Evolutionary conservation across 352 stramenopile species (phyloP).

Genomic region (Phytopythium mirpurense): DNA sequence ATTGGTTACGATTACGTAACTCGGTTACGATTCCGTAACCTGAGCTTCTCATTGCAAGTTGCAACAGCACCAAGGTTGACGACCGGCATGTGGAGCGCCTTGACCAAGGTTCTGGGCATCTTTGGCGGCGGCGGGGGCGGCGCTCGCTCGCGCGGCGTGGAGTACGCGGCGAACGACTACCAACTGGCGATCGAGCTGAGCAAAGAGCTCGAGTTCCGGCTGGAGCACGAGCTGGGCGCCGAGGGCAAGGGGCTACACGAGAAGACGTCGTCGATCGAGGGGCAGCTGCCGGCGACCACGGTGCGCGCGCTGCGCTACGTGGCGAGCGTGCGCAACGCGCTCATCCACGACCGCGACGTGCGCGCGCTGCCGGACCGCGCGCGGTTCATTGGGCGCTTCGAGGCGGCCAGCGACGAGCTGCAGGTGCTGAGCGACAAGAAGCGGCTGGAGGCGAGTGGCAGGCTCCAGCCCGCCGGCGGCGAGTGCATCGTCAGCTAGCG

Average conservation of each 20-base stretch:
- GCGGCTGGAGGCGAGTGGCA: neutral
- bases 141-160: neutral
- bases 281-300: constrained; percentile 35
- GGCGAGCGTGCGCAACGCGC: constrained; percentile 72
- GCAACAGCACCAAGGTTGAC: no score
- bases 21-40: no score
- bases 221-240: constrained; percentile 62
- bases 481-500: no score
- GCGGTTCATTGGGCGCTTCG: constrained; percentile 60
- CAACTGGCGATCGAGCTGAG: constrained; percentile 78
- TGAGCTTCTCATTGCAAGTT: no score
- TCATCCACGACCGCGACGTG: constrained; percentile 77
- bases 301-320: constrained; percentile 71
- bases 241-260: constrained; percentile 72
- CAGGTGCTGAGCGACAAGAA: constrained; percentile 56
- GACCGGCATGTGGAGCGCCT: no score
- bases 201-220: constrained; percentile 73
- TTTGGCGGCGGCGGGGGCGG: no score
- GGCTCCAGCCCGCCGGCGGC: neutral
- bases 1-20: no score
- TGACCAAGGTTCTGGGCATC: no score
- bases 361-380: constrained; percentile 45
- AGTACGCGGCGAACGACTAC: constrained; percentile 48
- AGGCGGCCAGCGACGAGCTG: constrained; percentile 56
- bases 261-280: constrained; percentile 46